phyloP scores from a whole-genome alignment of 805 yeast species.

The Saturnispora saitoi region DNA sequence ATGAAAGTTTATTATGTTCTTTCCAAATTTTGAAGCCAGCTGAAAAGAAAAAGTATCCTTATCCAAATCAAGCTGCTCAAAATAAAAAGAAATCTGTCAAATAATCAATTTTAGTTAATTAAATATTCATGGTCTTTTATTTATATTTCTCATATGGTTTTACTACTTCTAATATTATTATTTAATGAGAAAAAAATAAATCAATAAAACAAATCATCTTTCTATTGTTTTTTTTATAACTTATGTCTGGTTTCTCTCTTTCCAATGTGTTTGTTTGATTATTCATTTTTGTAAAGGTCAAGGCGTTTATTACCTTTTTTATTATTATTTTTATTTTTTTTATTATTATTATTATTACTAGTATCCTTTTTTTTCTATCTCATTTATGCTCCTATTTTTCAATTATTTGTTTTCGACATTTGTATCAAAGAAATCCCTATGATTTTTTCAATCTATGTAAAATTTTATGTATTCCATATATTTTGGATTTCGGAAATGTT shows the following conservation, averaged over 20 bases:
- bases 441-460: too few species aligned
- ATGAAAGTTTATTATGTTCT: slow-evolving; percentile 90
- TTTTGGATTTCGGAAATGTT: too few species aligned
- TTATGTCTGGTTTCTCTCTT: not conserved
- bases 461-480: too few species aligned
- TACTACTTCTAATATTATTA: not conserved
- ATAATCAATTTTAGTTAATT: not conserved
- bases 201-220: not conserved
- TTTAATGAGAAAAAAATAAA: not conserved
- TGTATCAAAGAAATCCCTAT: too few species aligned
- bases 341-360: not conserved
- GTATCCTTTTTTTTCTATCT: not conserved
- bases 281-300: not conserved
- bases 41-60: slow-evolving; percentile 71
- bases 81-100: slow-evolving; percentile 5
- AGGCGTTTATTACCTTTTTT: not conserved
- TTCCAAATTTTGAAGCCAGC: slow-evolving; percentile 97
- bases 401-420: not conserved
- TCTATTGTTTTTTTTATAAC: not conserved
- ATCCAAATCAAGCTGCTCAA: slow-evolving; percentile 5
- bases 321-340: not conserved
- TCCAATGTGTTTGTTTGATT: not conserved
- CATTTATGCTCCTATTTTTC: not conserved
- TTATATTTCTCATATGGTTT: not conserved
- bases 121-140: too few species aligned